Conservation (phyloP, 352 stramenopile genomes). For the Elongisporangium anandrum region DNA sequence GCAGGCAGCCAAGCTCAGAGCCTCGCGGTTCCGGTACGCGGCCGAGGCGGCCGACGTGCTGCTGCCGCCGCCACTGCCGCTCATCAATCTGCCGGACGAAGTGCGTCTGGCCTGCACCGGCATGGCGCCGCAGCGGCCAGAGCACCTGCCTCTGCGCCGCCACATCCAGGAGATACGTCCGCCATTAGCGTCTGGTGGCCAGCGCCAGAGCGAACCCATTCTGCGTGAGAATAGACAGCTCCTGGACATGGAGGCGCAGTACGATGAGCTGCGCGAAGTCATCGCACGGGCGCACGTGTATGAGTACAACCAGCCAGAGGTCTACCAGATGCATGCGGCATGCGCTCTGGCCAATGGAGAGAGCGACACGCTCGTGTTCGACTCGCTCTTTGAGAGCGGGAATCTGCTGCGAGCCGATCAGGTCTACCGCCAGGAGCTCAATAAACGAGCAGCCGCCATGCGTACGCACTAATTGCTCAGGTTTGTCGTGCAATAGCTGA, state of each 20-base stretch:
- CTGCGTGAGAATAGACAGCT: conserved; percentile 35
- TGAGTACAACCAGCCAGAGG: conserved; percentile 61
- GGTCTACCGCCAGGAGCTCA: conserved; percentile 29
- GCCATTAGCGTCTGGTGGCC: conserved; percentile 4
- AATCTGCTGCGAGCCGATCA: conserved; percentile 60
- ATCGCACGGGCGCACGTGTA: conserved; percentile 45
- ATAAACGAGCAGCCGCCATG: conserved; percentile 5
- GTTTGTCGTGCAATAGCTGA: too few species aligned
- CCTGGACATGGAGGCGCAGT: conserved; percentile 29
- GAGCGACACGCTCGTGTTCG: conserved; percentile 59
- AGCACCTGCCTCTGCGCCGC: conserved; percentile 40
- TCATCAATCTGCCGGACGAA: conserved; percentile 58
- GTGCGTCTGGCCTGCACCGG: conserved; percentile 34
- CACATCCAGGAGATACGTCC: conserved; percentile 17
- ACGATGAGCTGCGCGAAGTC: conserved; percentile 23
- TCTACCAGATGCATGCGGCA: conserved; percentile 26
- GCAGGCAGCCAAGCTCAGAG: background rate
- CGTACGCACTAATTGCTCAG: background rate
- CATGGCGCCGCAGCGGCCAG: conserved; percentile 25
- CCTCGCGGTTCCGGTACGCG: background rate
- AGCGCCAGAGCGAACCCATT: conserved; percentile 29
- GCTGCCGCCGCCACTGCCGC: conserved; percentile 48
- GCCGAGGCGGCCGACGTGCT: conserved; percentile 16
- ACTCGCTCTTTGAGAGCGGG: conserved; percentile 75
- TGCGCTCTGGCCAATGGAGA: conserved; percentile 1